Conservation (phyloP, 257 asterid genomes). For the Lantana camara region DNA sequence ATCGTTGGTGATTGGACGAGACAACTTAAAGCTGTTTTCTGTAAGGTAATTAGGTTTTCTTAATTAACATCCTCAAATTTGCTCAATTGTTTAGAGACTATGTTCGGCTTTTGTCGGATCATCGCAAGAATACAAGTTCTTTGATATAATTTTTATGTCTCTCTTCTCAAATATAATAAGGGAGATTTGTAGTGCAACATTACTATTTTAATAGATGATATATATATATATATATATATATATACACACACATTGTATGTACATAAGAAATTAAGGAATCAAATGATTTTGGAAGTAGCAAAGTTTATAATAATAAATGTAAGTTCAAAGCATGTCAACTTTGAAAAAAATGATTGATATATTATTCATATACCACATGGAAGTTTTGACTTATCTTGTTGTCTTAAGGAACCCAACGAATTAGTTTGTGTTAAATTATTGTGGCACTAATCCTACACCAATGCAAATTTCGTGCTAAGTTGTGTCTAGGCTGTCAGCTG, state of each 20-base stretch:
- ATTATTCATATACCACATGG: too few species aligned
- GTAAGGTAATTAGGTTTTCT: conserved; percentile 47
- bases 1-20: conserved; percentile 89
- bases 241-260: too few species aligned
- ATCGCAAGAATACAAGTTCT: too few species aligned
- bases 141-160: too few species aligned
- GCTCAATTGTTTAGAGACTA: not conserved
- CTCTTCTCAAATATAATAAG: too few species aligned
- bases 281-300: too few species aligned
- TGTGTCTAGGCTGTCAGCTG: not conserved
- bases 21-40: conserved; percentile 69
- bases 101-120: too few species aligned
- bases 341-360: not conserved
- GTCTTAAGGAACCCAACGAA: not conserved
- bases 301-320: not conserved
- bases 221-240: too few species aligned
- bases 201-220: too few species aligned
- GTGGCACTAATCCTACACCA: not conserved
- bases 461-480: not conserved
- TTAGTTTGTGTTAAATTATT: not conserved
- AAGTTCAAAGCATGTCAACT: not conserved
- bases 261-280: too few species aligned
- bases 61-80: not conserved
- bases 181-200: too few species aligned
- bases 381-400: conserved; percentile 4